These are phyloP conservation scores for Lipomyces mesembrius DNA, from an alignment of 805 yeast genomes.

Conservation along the genomic window DNA sequence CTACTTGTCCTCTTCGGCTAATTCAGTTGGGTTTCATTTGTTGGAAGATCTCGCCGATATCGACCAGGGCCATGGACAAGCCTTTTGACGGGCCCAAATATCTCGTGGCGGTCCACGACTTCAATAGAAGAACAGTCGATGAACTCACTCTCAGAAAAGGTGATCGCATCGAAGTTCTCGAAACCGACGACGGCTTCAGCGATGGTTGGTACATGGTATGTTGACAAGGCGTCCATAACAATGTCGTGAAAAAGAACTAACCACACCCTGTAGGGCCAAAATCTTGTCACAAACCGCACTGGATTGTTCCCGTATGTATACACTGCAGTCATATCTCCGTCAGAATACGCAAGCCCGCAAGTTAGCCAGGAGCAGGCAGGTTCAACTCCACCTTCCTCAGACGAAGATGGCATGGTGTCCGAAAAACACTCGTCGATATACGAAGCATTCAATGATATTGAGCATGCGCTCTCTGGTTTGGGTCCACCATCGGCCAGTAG, in stretches of 20 bases:
- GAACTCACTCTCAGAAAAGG: conserved; percentile 82
- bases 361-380: background rate
- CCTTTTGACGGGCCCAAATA: conserved; percentile 6
- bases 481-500: conserved; percentile 26
- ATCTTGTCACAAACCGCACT: conserved; percentile 68
- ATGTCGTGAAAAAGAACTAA: conserved; percentile 3
- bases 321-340: conserved; percentile 54
- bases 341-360: background rate
- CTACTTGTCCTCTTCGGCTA: background rate
- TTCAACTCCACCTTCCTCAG: background rate
- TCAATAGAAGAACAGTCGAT: conserved; percentile 84
- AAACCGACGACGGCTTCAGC: conserved; percentile 89
- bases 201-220: conserved; percentile 90
- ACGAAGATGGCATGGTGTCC: conserved; percentile 6
- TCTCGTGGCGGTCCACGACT: conserved; percentile 76
- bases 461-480: conserved; percentile 48
- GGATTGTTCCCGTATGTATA: conserved; percentile 92
- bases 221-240: conserved; percentile 1
- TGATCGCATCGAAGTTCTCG: conserved; percentile 83
- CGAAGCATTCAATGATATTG: conserved; percentile 46
- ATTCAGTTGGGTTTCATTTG: background rate
- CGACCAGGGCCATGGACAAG: background rate
- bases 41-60: background rate
- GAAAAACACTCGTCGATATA: conserved; percentile 28
- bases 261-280: conserved; percentile 58